Evolutionary conservation across 2,329 filamentous ascomycete genomes (phyloP).

Genomic region (Westerdykella sp.): DNA sequence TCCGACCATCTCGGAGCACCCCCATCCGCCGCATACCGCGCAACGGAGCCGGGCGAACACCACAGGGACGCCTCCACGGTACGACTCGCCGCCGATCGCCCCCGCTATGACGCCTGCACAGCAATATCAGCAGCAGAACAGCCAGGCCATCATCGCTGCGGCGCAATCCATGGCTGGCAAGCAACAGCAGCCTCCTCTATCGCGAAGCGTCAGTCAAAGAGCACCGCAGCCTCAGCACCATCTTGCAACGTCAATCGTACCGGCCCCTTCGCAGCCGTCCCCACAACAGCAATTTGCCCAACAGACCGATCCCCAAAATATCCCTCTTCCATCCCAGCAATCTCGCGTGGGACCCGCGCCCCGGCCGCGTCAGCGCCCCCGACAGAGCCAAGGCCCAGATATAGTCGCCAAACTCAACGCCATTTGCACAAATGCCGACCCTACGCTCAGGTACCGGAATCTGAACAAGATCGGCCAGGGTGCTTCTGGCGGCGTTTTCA

Average conservation of each 20-base stretch:
- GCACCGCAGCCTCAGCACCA: constrained; percentile 29
- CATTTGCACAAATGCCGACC: constrained; percentile 87
- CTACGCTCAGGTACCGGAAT: constrained; percentile 76
- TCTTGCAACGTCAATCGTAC: constrained; percentile 19
- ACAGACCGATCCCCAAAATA: constrained; percentile 39
- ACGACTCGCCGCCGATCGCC: constrained; percentile 44
- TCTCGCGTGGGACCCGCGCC: constrained; percentile 51
- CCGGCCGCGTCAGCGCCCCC: constrained; percentile 68
- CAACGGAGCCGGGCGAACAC: constrained; percentile 42
- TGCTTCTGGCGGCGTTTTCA: constrained; percentile 92
- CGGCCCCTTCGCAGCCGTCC: constrained; percentile 42
- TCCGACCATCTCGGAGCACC: constrained; percentile 35
- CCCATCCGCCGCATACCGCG: constrained; percentile 30
- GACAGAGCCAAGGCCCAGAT: constrained; percentile 75
- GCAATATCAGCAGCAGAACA: constrained; percentile 66
- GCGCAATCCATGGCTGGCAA: constrained; percentile 60
- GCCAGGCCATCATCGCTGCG: constrained; percentile 72
- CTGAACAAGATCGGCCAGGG: constrained; percentile 96
- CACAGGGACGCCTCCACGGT: constrained; percentile 32
- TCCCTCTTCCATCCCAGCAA: constrained; percentile 42
- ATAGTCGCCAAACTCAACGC: constrained; percentile 76
- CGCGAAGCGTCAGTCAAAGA: constrained; percentile 68
- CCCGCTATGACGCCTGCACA: constrained; percentile 33
- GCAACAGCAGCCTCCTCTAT: constrained; percentile 52
- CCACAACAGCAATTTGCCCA: constrained; percentile 47